Evolutionary conservation across 2,329 filamentous ascomycete genomes (phyloP).

Genomic region (Fusarium sp.): DNA sequence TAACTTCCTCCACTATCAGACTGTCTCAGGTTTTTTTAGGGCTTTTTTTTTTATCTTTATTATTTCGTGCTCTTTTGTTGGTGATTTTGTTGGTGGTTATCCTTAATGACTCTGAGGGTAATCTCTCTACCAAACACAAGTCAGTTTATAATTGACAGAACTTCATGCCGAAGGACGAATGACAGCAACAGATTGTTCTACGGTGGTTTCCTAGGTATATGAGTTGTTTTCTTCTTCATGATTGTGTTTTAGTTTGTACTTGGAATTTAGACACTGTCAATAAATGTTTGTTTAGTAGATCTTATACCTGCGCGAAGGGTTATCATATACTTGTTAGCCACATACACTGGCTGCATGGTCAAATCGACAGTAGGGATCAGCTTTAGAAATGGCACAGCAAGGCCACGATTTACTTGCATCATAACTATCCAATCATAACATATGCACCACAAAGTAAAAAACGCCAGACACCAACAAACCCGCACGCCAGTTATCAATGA

Average conservation of each 20-base stretch:
- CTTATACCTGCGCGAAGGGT: too few species aligned
- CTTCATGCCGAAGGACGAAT: background rate
- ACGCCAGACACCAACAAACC: constrained; percentile 38
- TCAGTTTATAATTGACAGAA: background rate
- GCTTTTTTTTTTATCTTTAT: background rate
- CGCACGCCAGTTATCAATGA: constrained; percentile 13
- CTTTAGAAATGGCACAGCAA: background rate
- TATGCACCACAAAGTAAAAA: constrained; percentile 30
- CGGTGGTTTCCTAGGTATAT: too few species aligned
- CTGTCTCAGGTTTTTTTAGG: background rate
- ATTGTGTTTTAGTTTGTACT: too few species aligned
- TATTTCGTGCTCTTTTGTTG: background rate
- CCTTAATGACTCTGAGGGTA: background rate
- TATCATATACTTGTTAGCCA: too few species aligned
- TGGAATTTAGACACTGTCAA: too few species aligned
- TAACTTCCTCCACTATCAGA: too few species aligned
- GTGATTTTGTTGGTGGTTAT: background rate
- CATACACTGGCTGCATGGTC: too few species aligned
- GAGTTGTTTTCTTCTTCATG: too few species aligned
- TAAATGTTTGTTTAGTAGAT: too few species aligned
- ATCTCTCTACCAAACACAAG: background rate
- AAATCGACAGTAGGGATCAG: background rate
- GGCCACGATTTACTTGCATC: constrained; percentile 19
- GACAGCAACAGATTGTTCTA: background rate
- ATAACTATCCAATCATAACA: constrained; percentile 21